Evolutionary conservation across 352 stramenopile genomes (phyloP).

Genomic region (Albugo candida): DNA sequence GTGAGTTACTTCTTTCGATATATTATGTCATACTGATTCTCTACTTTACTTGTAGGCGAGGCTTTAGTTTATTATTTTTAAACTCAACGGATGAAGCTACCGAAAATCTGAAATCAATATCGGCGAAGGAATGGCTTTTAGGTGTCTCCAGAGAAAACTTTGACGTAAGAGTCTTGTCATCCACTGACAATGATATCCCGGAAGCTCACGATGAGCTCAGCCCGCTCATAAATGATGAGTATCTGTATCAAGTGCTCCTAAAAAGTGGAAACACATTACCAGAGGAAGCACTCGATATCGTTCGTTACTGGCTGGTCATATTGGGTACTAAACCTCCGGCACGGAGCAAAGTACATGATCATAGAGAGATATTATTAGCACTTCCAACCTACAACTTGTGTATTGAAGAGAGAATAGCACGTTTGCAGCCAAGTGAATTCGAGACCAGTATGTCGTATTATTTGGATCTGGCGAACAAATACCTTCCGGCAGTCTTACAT

Average conservation of each 20-base stretch:
- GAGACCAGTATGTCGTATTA: slow-evolving; percentile 41
- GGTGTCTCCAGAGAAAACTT: neutral
- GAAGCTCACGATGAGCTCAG: slow-evolving; percentile 47
- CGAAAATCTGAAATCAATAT: slow-evolving; percentile 39
- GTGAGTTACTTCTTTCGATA: slow-evolving; percentile 10
- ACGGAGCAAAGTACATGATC: slow-evolving; percentile 22
- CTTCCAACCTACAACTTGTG: slow-evolving; percentile 17
- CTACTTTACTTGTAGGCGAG: slow-evolving; percentile 15
- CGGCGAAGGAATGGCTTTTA: slow-evolving; percentile 43
- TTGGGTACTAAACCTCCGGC: slow-evolving; percentile 29
- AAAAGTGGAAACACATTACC: slow-evolving; percentile 41
- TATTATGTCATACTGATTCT: neutral
- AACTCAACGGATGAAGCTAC: slow-evolving; percentile 56
- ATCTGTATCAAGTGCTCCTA: slow-evolving; percentile 43
- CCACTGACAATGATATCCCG: neutral
- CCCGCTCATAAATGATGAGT: slow-evolving; percentile 66
- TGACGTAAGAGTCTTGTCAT: too few species aligned
- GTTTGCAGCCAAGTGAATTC: slow-evolving; percentile 16
- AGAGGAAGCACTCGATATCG: slow-evolving; percentile 28
- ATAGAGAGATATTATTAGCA: slow-evolving; percentile 50
- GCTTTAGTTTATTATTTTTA: slow-evolving; percentile 54
- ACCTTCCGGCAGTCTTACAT: slow-evolving; percentile 37
- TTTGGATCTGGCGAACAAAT: slow-evolving; percentile 42
- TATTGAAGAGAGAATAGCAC: slow-evolving; percentile 12
- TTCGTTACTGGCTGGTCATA: slow-evolving; percentile 62